phyloP scores from a whole-genome alignment of 306 rosid species.

The Heteromeles arbutifolia region DNA sequence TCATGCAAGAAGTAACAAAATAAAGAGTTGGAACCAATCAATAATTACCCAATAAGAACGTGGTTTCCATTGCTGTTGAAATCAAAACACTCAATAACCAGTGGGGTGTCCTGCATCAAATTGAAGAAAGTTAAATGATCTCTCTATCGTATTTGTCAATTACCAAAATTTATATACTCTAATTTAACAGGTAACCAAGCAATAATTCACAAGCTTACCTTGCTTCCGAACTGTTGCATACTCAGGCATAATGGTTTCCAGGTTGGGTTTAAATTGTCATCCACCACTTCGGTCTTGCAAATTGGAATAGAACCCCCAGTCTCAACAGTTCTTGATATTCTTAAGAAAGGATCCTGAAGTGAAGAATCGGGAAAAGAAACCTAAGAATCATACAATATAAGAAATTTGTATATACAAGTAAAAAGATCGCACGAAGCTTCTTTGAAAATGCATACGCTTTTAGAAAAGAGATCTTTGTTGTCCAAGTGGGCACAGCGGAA shows the following conservation, averaged over 20 bases:
- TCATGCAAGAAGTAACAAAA: background rate
- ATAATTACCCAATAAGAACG: slow-evolving; percentile 62
- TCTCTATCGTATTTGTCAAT: background rate
- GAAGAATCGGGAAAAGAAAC: background rate
- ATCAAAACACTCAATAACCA: slow-evolving; percentile 83
- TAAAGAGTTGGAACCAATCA: background rate
- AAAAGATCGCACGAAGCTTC: background rate
- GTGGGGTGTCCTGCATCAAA: slow-evolving; percentile 61
- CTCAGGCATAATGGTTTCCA: slow-evolving; percentile 67
- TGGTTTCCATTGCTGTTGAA: slow-evolving; percentile 78
- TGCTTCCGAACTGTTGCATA: slow-evolving; percentile 68
- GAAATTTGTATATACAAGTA: background rate
- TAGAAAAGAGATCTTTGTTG: slow-evolving; percentile 68
- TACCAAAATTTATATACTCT: background rate
- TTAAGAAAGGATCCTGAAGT: slow-evolving; percentile 75
- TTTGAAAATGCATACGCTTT: slow-evolving; percentile 41
- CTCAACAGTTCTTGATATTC: slow-evolving; percentile 73
- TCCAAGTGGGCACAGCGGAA: slow-evolving; percentile 71
- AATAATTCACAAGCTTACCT: slow-evolving; percentile 40
- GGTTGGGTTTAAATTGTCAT: slow-evolving; percentile 63
- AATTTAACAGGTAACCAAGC: background rate
- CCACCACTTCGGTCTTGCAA: slow-evolving; percentile 79
- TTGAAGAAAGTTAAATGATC: background rate
- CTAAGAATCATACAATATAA: background rate
- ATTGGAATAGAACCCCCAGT: slow-evolving; percentile 70